phyloP scores from a whole-genome alignment of 2,329 filamentous ascomycete genomes.

The Verticillium klebahnii region DNA sequence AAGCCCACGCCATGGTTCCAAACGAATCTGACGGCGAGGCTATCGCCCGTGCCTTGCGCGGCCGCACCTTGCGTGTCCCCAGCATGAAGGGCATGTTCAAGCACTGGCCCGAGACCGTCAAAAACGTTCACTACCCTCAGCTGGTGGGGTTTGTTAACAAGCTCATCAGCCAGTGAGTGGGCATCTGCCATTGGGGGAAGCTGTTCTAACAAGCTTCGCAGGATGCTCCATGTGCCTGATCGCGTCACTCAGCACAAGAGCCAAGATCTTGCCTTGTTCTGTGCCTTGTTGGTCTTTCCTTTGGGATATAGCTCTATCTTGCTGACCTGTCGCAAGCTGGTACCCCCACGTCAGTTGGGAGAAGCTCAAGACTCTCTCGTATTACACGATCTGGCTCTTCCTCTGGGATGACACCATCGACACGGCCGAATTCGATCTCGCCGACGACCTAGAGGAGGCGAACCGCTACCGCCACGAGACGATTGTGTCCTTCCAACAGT shows the following conservation, averaged over 20 bases:
- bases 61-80: conserved; percentile 21
- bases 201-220: neutral
- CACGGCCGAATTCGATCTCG: conserved; percentile 20
- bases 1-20: conserved; percentile 7
- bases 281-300: conserved; percentile 4
- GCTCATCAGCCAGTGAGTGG: neutral
- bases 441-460: conserved; percentile 18
- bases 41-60: conserved; percentile 16
- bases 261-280: conserved; percentile 23
- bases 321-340: conserved; percentile 4
- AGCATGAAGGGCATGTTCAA: conserved; percentile 18
- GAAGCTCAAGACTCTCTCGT: conserved; percentile 16
- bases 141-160: conserved; percentile 13
- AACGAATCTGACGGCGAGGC: neutral
- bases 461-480: conserved; percentile 20
- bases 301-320: neutral
- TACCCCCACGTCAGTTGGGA: conserved; percentile 16
- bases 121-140: conserved; percentile 17
- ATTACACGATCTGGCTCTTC: conserved; percentile 23
- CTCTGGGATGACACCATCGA: conserved; percentile 29
- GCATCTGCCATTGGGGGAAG: neutral
- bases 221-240: conserved; percentile 20
- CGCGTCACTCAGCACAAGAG: conserved; percentile 29
- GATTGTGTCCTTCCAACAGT: conserved; percentile 2
- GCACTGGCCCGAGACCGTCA: conserved; percentile 17